Evolutionary conservation across 805 yeast species (phyloP), one percentile per base, ranked within the genome.

Genomic region (Candida ficus): DNA sequence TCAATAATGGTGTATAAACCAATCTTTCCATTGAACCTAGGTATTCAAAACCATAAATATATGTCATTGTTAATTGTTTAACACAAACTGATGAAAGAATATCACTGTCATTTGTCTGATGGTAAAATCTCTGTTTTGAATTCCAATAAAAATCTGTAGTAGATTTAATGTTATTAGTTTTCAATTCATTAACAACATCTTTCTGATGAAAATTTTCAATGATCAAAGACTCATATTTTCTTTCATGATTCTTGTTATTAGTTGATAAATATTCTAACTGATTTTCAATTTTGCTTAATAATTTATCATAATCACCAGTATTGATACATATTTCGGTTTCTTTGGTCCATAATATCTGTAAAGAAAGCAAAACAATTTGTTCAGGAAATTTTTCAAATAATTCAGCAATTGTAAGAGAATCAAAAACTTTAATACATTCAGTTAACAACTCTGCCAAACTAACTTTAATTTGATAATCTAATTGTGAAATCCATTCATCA

Each of bases 31-130:
- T 79, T 1, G 77, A 67, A 0, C 96, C 97, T 8, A 80, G 67
- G 48, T 86, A 91, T 53, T 89, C 96, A 57, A 76, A 87, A 0
- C 95, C 95, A 54, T 91, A 91, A 1, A 20, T 38, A 39, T 81
- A 73, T 0, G 52, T 43, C 11, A 76, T 66, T 14, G 72, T 63
- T 3, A 80, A 75, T 38, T 80, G 86, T n/a, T 52, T 57, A 0
- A 89, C 69, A 1, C 35, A 47, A 5, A 86, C 54, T 9, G 63
- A 53, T 4, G 51, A 47, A 4, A 67, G 37, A 2, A 50, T 48
- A 33, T 71, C 71, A 4, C 22, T 3, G 1, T 20, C 21, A 0
- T 17, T 12, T 3, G 5, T 14, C 11, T 39, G n/a, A 13, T 43
- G 19, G 33, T 54, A 73, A 48, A 69, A 83, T 25, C 70, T 61